These are phyloP conservation scores for Reutealis trisperma DNA, from an alignment of 345 rosid genomes.

Conservation along the genomic window DNA sequence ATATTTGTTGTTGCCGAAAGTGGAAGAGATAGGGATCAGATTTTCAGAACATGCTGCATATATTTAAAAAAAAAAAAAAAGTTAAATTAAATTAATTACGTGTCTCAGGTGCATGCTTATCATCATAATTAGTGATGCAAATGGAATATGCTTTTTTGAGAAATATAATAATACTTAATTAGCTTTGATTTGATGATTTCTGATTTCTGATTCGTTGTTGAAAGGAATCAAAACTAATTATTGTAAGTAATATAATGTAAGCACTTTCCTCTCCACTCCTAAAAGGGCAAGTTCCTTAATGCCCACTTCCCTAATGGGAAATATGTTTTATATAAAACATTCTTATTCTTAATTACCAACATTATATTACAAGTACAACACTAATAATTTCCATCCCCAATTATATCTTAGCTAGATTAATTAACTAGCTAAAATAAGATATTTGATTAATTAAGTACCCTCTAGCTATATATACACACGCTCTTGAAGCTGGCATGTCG, in stretches of 20 bases:
- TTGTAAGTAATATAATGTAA: neutral
- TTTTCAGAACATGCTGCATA: conserved; percentile 13
- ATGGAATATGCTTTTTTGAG: conserved; percentile 4
- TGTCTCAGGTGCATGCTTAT: conserved; percentile 15
- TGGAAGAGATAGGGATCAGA: conserved; percentile 14
- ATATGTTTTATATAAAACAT: neutral
- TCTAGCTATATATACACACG: too few species aligned
- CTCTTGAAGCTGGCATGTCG: too few species aligned
- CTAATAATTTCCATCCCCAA: too few species aligned
- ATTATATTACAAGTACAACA: conserved; percentile 18
- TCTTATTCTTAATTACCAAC: conserved; percentile 6
- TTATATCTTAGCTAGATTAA: neutral
- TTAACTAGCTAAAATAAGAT: neutral
- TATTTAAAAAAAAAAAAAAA: neutral
- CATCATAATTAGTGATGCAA: conserved; percentile 20
- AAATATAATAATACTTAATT: neutral
- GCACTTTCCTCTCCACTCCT: conserved; percentile 30
- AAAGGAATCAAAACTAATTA: neutral
- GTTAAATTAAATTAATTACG: too few species aligned
- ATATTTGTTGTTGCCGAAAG: conserved; percentile 10
- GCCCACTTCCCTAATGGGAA: conserved; percentile 44
- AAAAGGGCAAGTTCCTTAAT: conserved; percentile 36
- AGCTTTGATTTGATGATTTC: neutral
- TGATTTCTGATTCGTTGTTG: neutral
- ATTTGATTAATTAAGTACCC: too few species aligned